A percentile compares a stretch with the other conserved stretches of the same genome.
Evolutionary conservation across 495 filamentous ascomycete species (phyloP).

Genomic region (Cairneyella variabilis): DNA sequence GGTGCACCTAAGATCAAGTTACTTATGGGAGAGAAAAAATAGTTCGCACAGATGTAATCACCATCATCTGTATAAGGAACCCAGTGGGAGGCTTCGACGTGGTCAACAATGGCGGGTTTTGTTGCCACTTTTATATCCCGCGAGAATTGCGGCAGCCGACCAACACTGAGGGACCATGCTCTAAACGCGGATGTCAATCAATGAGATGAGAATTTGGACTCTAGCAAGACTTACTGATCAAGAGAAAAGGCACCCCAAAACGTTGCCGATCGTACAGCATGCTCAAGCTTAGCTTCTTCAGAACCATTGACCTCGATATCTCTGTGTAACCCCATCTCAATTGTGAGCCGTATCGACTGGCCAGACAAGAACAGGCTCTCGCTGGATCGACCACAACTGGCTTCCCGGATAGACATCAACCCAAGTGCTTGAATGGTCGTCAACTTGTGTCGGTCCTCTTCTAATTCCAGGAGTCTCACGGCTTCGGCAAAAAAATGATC

Average conservation of each 20-base stretch:
- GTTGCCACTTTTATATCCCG: conserved; percentile 49
- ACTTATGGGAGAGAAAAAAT: not conserved
- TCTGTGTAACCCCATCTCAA: conserved; percentile 63
- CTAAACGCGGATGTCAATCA: conserved; percentile 39
- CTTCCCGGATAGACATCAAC: conserved; percentile 67
- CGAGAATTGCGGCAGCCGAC: conserved; percentile 60
- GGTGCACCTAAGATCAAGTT: conserved; percentile 30
- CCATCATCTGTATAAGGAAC: conserved; percentile 57
- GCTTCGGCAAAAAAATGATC: conserved; percentile 71
- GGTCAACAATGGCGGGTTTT: conserved; percentile 52
- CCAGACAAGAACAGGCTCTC: conserved; percentile 65
- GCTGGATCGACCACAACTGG: conserved; percentile 60
- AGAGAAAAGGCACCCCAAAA: conserved; percentile 70
- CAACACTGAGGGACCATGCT: conserved; percentile 60
- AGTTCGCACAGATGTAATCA: not conserved
- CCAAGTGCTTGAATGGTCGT: conserved; percentile 78
- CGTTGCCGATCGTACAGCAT: conserved; percentile 61
- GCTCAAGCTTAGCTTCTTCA: conserved; percentile 52
- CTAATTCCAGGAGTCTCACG: conserved; percentile 52
- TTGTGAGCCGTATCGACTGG: conserved; percentile 58
- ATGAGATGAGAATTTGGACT: too few relatives aligned
- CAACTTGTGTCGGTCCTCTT: conserved; percentile 54
- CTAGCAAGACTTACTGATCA: conserved; percentile 68
- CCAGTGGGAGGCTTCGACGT: conserved; percentile 51
- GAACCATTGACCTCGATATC: conserved; percentile 24